Conservation (phyloP, 2,329 filamentous ascomycete genomes). For the Arthrobotrys conoides region DNA sequence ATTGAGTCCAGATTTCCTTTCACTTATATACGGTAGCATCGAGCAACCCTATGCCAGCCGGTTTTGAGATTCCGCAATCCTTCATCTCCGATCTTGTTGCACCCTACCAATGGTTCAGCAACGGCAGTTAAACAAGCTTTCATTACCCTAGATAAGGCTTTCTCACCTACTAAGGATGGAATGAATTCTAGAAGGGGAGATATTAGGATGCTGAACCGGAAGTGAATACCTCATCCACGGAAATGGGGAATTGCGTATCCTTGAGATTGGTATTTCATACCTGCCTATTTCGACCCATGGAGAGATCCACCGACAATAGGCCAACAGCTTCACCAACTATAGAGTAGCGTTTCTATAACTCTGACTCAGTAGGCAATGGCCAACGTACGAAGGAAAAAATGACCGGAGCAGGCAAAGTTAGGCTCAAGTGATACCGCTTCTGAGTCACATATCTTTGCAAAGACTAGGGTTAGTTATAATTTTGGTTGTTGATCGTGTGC, state of each 20-base stretch:
- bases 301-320: conserved; percentile 11
- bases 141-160: not conserved
- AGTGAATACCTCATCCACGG: conserved; percentile 17
- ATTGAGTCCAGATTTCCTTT: not conserved
- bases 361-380: not conserved
- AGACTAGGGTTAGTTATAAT: not conserved
- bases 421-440: not conserved
- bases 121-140: conserved; percentile 11
- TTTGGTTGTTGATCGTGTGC: conserved; percentile 32
- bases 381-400: not conserved
- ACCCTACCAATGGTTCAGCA: not conserved
- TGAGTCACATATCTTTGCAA: conserved; percentile 3
- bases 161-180: conserved; percentile 14
- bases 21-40: not conserved
- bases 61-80: conserved; percentile 11
- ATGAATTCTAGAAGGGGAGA: conserved; percentile 2
- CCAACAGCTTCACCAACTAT: not conserved
- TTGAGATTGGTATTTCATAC: conserved; percentile 8
- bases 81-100: conserved; percentile 5
- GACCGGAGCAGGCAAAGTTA: conserved; percentile 19
- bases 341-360: conserved; percentile 4
- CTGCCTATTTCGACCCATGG: conserved; percentile 29
- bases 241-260: conserved; percentile 18
- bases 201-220: not conserved
- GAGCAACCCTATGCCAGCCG: not conserved